Evolutionary conservation across 1,284 basidiomycete genomes (phyloP), one percentile per base, ranked within the genome.

Genomic region (Pascua guehoae): DNA sequence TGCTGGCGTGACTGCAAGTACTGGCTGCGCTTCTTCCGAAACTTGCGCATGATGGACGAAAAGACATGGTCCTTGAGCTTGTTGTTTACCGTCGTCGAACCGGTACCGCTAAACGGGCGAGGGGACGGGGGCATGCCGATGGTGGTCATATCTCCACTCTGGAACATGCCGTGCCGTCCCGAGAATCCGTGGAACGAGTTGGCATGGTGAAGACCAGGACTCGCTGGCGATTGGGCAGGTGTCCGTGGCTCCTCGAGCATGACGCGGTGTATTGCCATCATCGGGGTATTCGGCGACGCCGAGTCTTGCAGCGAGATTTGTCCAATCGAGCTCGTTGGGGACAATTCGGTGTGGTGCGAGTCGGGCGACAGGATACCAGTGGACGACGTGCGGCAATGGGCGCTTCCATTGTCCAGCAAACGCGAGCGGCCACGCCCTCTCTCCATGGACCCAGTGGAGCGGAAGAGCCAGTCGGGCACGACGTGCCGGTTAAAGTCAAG

Each of bases 401-500:
- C 24, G 24, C 4, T 4, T 32, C 24, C 24, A 32, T 32, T 32
- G 24, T 32, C 24, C 24, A 32, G 24, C 24, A 32, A 32, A 17
- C 50, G 46, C 37, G 39, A 14, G 0, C 54, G 43, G 53, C 60
- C 40, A 56, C 54, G 9, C 65, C 65, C 41, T 63, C 66, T 18
- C 62, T 64, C 18, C 41, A 38, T 18, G 36, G 44, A 42, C 4
- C 63, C 49, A 15, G 62, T 63, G 1, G 64, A 67, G 12, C 56
- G 58, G 54, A 93, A 80, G 74, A 98, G 82, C 89, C 92, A 97
- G 63, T 94, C 86, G 1, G 95, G 96, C 46, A 98, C 86, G 58
- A 98, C 96, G 75, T 98, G 95, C 5, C 90, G 84, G 72, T 98
- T 98, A 64, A 86, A 86, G 68, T 95, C 91, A 44, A 98, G 82